Base-by-base conservation (phyloP, 495 filamentous ascomycete species). In the Tuber calosporum region DNA sequence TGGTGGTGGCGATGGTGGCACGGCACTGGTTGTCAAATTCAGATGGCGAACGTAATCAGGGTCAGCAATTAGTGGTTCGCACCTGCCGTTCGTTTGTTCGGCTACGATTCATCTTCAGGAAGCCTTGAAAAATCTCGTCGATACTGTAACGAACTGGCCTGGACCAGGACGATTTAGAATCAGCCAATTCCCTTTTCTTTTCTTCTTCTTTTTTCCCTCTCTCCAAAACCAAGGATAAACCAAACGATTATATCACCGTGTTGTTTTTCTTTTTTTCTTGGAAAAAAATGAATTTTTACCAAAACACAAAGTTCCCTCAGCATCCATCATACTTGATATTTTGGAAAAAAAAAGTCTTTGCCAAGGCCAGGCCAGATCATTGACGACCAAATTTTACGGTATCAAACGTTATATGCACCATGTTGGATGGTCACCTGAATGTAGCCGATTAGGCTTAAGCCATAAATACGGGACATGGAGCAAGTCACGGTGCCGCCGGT, bases 111-210 rank as follows among this genome's bases (percentile, higher is more conserved):
- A 62, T 62, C 53, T 40, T 9, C 22, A 62, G 15, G n/a, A 30
- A 4, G n/a, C n/a, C 22, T 4, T 30, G 13, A 30, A 30, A 30
- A 62, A 62, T 30, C 53, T 62, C 53, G n/a, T 30, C 11, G n/a
- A 30, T 2, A 30, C 6, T 13, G 53, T 62, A 30, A 15, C 11
- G 53, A 62, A 62, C 53, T 13, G 53, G 26, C n/a, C 53, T 1
- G 53, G 53, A 30, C 53, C 53, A 62, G 53, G 53, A 62, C 20
- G 30, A 62, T 62, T 62, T 30, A 62, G n/a, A 62, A 62, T 62
- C 53, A 3, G 17, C 53, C 53, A 62, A 26, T 62, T 62, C n/a
- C 11, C 30, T 13, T 53, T 20, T 26, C 7, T 40, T 11, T 40
- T 11, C 11, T 40, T 39, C 39, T 39, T 9, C 11, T 20, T 26